Evolutionary conservation across 805 yeast genomes (phyloP), one percentile per base, ranked within the genome.

Genomic region (Saccharomyces eubayanus): DNA sequence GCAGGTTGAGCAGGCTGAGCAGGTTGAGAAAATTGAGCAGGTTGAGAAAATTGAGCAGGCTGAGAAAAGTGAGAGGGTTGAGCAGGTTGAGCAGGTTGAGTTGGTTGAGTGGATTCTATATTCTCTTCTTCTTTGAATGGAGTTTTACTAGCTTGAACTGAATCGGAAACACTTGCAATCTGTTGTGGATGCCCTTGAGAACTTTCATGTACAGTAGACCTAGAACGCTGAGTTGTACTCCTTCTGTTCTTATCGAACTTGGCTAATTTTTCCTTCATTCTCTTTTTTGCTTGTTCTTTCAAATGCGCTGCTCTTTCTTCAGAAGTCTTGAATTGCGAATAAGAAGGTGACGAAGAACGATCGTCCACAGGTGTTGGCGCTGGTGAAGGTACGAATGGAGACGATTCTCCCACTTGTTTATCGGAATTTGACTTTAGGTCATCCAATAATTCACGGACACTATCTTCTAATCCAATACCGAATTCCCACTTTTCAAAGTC

Each of bases 201-300:
- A 16, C 20, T 36, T 16, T 49, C 51, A 12, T 47, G 14, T 3
- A 46, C 16, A 31, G n/a, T 29, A 5, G 55, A 9, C 6, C 50
- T 12, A n/a, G 56, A 46, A 3, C 52, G 8, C 5, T 51, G 54
- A 3, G 60, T 51, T 10, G 55, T 49, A 3, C 64, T 66, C 54
- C 72, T 70, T 64, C 82, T 74, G 24, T 76, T 71, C 55, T 89
- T 79, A 2, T 96, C 96, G 54, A 89, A 76, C 57, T 84, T 86
- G 2, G 95, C 96, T 62, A 89, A 75, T 62, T 89, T 77, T 62
- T 87, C 96, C 56, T 83, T 84, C 97, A 90, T 89, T 69, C 87
- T 80, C 62, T 84, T 83, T 61, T 80, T 80, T 2, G 89, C 89
- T 63, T 87, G 92, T 16, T 89, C 92, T 67, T 88, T 89, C 51